Conservation (phyloP, 1,284 basidiomycete species). For the Cyathus pygmaeus region DNA sequence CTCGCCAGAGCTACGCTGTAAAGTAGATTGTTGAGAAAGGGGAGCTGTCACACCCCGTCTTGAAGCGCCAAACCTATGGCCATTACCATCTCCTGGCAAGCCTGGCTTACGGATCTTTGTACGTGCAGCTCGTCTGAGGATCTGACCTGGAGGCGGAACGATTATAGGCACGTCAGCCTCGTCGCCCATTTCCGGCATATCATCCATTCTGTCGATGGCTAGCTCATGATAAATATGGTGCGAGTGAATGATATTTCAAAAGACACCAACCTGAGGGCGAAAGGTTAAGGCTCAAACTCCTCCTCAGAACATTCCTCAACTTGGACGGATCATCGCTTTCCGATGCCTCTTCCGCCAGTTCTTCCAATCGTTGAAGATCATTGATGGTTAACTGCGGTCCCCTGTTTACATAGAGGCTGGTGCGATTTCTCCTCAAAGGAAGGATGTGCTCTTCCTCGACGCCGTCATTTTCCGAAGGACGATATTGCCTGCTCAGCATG, state of each 20-base stretch:
- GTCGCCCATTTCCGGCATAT: conserved; percentile 72
- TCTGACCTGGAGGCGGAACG: conserved; percentile 87
- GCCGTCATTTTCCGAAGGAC: conserved; percentile 79
- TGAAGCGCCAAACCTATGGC: conserved; percentile 79
- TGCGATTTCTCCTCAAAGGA: conserved; percentile 74
- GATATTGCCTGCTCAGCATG: conserved; percentile 91
- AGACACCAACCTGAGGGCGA: conserved; percentile 80
- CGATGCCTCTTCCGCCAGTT: conserved; percentile 89
- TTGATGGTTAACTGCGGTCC: conserved; percentile 86
- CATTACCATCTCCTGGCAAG: conserved; percentile 78
- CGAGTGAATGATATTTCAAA: conserved; percentile 14
- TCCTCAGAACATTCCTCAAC: conserved; percentile 83
- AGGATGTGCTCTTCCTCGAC: conserved; percentile 75
- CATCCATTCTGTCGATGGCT: conserved; percentile 76
- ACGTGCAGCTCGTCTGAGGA: conserved; percentile 89
- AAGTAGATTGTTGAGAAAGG: conserved; percentile 26
- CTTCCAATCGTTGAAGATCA: conserved; percentile 93
- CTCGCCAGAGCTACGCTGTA: conserved; percentile 65
- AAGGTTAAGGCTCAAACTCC: conserved; percentile 90
- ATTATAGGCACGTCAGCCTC: conserved; percentile 92
- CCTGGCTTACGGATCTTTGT: conserved; percentile 96
- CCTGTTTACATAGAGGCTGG: conserved; percentile 68
- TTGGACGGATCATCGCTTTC: conserved; percentile 86
- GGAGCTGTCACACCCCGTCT: conserved; percentile 56
- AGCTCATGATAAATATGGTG: conserved; percentile 18